Base-by-base conservation (phyloP, 2,329 filamentous ascomycete species). In the Delphinella strobiligena region DNA sequence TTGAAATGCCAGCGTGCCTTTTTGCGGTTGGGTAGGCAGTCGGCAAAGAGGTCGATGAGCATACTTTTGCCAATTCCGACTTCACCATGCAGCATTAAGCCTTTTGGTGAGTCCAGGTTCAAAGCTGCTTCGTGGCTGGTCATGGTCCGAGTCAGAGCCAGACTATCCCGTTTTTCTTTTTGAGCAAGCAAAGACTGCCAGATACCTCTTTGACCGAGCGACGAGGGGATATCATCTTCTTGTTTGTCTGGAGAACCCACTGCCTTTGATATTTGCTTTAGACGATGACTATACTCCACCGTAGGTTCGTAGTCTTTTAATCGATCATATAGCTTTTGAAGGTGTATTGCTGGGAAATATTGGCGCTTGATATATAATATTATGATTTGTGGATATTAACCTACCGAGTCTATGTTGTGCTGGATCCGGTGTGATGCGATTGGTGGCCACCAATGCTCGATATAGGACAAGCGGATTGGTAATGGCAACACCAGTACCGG, bases 31-130 rank as follows among this genome's bases (percentile, higher is more conserved):
- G 84, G 84, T 3, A 91, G 61, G 37, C 80, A 81, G 37, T 86
- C 79, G 11, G 82, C 81, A n/a, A 91, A 74, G 0, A 91, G 63
- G 51, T 89, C 83, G 11, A 88, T 69, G n/a, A 91, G 70, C 81
- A 91, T 87, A 4, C 77, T 82, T 56, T 91, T 91, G 11, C 84
- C 83, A 0, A 81, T 86, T 9, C 84, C 84, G 2, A 91, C 84
- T 53, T 87, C 82, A 5, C 84, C 83, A 18, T 85, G 84, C 0
- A 91, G 67, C 53, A 89, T 78, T 12, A 91, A 62, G 0, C 84
- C 84, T 48, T 71, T 75, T 0, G 84, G 84, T 0, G 80, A 85
- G 50, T 82, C 69, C 35, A 88, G 70, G 34, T 76, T 66, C 45
- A 86, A 69, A 9, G 83, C 83, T 15, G 75, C 74, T 54, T 88